phyloP scores from a whole-genome alignment of 805 yeast species.

The Candida quercuum region DNA sequence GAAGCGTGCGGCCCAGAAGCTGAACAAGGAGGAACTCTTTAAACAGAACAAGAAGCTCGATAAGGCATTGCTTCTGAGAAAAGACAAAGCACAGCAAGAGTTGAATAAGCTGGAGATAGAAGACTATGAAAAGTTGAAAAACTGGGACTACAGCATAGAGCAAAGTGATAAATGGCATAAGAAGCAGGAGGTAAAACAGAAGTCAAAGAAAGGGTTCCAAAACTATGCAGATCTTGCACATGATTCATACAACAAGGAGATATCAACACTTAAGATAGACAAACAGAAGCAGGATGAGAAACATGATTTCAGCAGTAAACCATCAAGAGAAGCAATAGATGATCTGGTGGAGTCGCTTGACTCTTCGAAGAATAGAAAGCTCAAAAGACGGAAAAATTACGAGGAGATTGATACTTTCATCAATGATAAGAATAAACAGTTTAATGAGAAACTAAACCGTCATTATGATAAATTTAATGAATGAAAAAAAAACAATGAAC shows the following conservation, averaged over 20 bases:
- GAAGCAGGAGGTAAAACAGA: constrained; percentile 27
- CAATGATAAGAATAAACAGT: constrained; percentile 69
- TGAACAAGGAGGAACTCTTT: constrained; percentile 32
- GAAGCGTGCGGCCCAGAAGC: constrained; percentile 25
- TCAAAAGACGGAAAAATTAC: constrained; percentile 34
- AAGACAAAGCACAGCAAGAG: constrained; percentile 34
- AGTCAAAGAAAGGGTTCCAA: constrained; percentile 33
- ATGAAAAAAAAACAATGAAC: background rate
- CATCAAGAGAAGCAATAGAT: constrained; percentile 30
- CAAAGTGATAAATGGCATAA: constrained; percentile 62
- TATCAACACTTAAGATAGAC: constrained; percentile 32
- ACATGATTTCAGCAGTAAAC: constrained; percentile 28
- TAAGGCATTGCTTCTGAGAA: constrained; percentile 32
- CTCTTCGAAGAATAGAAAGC: constrained; percentile 23
- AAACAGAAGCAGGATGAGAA: constrained; percentile 31
- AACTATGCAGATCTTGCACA: constrained; percentile 56
- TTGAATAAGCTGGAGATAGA: constrained; percentile 27
- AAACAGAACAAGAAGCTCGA: constrained; percentile 30
- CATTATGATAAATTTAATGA: constrained; percentile 38
- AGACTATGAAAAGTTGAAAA: constrained; percentile 37
- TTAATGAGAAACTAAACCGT: constrained; percentile 62
- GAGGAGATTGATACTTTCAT: constrained; percentile 34
- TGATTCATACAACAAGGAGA: constrained; percentile 50
- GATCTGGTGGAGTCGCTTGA: constrained; percentile 25
- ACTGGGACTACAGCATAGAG: constrained; percentile 55